Evolutionary conservation across 2,329 filamentous ascomycete genomes (phyloP), one percentile per base, ranked within the genome.

Genomic region (Calonectria honghensis): DNA sequence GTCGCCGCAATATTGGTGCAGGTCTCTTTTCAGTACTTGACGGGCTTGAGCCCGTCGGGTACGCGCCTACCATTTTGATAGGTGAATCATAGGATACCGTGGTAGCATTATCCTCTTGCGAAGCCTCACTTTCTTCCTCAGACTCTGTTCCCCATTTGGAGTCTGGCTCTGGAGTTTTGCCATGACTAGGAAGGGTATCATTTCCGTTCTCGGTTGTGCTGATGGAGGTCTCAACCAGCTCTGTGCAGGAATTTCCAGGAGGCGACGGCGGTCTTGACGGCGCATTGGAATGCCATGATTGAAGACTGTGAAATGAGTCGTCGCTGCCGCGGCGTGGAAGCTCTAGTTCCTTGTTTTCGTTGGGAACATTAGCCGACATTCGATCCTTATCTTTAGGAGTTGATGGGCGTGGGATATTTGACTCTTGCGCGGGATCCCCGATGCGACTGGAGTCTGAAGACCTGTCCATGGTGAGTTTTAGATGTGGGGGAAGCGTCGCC

Each of bases 291-390:
- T 88, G 85, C 89, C 89, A 90, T 11, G 89, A 89, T 73, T 89
- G 85, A 6, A 87, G 85, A 71, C 87, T 90, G 78, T 90, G 89
- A 75, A 92, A 91, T 0, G 90, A 91, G 68, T 90, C 90, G 20
- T 87, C 82, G 18, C 79, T 80, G 31, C 76, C 75, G 65, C 73
- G 76, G 20, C 75, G 76, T 54, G 52, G 73, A 31, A 75, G 70
- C 48, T 71, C 72, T 9, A 59, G 41, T n/a, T 73, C 65, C 39
- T 63, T 37, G 41, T 69, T 65, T 32, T 74, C 72, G 6, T 65
- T 39, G 18, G 32, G 32, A 14, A 68, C 45, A 52, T 61, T 48
- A 6, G 57, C 16, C 39, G 31, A 45, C 20, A 63, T 52, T 35
- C 29, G 29, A 7, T 39, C 31, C 6, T 35, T 31, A 11, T 51